Conservation (phyloP, 345 rosid genomes). For the Brassica nigra region DNA sequence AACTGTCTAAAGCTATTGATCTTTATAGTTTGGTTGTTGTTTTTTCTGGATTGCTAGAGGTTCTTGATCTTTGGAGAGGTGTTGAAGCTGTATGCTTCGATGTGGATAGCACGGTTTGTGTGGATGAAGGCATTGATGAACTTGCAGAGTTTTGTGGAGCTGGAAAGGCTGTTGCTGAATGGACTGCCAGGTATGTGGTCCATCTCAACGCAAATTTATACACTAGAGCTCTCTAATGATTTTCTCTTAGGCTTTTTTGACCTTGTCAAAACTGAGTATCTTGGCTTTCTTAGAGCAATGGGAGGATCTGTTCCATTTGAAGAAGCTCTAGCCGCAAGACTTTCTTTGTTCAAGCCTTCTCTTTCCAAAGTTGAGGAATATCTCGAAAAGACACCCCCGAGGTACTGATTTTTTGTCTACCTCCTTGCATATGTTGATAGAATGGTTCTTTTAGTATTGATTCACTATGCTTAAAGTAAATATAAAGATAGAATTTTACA, state of each 20-base stretch:
- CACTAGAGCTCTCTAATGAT: slow-evolving; percentile 16
- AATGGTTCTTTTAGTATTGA: slow-evolving; percentile 15
- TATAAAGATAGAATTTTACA: neutral
- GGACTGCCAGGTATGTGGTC: slow-evolving; percentile 82
- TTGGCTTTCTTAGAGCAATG: slow-evolving; percentile 66
- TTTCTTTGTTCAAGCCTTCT: slow-evolving; percentile 86
- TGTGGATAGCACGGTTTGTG: slow-evolving; percentile 97
- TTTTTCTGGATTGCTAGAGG: slow-evolving; percentile 46
- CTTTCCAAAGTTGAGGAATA: slow-evolving; percentile 70
- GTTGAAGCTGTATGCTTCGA: slow-evolving; percentile 91
- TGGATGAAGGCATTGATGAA: slow-evolving; percentile 96
- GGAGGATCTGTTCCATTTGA: slow-evolving; percentile 95
- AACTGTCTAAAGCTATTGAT: neutral
- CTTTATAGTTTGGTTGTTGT: neutral
- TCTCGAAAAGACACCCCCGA: slow-evolving; percentile 76
- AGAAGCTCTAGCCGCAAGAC: slow-evolving; percentile 90
- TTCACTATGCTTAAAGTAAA: neutral
- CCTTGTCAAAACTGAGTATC: slow-evolving; percentile 11
- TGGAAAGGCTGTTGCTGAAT: slow-evolving; percentile 93
- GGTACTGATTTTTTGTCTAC: slow-evolving; percentile 46
- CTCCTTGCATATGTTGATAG: slow-evolving; percentile 6
- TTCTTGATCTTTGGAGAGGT: slow-evolving; percentile 73
- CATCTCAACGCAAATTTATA: neutral
- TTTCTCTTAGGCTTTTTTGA: neutral
- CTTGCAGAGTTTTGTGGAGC: slow-evolving; percentile 99